phyloP scores from a whole-genome alignment of 2,329 filamentous ascomycete species.

The Calonectria leucothoes region DNA sequence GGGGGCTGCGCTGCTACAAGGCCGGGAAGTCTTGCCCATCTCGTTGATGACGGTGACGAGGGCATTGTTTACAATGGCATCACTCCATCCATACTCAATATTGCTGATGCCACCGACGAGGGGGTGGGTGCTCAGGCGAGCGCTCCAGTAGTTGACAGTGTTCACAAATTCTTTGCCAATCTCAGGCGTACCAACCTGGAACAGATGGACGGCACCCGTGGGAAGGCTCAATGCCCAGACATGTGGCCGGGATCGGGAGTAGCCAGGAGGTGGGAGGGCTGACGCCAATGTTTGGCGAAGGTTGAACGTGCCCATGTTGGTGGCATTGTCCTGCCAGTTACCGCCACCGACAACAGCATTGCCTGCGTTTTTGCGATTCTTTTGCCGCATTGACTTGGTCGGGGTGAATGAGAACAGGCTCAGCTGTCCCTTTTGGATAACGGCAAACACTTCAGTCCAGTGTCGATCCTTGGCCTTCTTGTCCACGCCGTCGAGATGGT shows the following conservation, averaged over 20 bases:
- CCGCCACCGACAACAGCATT: slow-evolving; percentile 83
- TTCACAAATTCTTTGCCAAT: slow-evolving; percentile 95
- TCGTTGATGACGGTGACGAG: slow-evolving; percentile 66
- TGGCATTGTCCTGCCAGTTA: slow-evolving; percentile 98
- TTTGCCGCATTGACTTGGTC: slow-evolving; percentile 80
- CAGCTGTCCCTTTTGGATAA: slow-evolving; percentile 94
- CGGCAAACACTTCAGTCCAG: slow-evolving; percentile 95
- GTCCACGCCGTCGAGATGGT: slow-evolving; percentile 90
- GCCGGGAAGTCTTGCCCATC: slow-evolving; percentile 55
- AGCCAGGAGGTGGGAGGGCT: slow-evolving; percentile 88
- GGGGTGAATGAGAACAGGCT: slow-evolving; percentile 92
- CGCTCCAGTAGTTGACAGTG: slow-evolving; percentile 98
- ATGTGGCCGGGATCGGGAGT: slow-evolving; percentile 88
- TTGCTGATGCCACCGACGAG: slow-evolving; percentile 94
- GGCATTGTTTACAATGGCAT: slow-evolving; percentile 77
- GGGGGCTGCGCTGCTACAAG: slow-evolving; percentile 62
- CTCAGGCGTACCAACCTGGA: slow-evolving; percentile 95
- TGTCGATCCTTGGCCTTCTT: slow-evolving; percentile 94
- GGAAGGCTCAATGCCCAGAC: slow-evolving; percentile 95
- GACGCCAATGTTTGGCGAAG: slow-evolving; percentile 94
- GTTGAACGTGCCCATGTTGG: slow-evolving; percentile 86
- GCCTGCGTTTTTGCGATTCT: slow-evolving; percentile 66
- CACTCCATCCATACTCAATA: slow-evolving; percentile 97
- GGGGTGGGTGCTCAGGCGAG: slow-evolving; percentile 92
- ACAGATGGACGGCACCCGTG: slow-evolving; percentile 95